Conservation (phyloP, 2,329 filamentous ascomycete genomes). For the Fusarium sp. region DNA sequence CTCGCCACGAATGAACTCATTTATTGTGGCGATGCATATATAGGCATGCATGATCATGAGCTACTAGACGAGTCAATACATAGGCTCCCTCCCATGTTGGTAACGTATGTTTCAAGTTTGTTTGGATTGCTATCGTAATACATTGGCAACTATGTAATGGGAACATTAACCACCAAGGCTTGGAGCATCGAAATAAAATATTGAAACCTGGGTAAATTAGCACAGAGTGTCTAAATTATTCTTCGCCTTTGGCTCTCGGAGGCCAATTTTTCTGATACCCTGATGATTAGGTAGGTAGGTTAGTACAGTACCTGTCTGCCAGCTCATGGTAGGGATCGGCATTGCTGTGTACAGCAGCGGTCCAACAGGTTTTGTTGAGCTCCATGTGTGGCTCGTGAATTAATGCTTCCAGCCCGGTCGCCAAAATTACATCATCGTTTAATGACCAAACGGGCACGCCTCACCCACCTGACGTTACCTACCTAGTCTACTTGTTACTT, state of each 20-base stretch:
- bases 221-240: not conserved
- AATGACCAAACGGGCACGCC: slow-evolving; percentile 29
- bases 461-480: slow-evolving; percentile 23
- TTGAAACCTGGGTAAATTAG: not conserved
- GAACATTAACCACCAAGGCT: not conserved
- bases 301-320: not conserved
- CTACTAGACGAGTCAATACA: not conserved
- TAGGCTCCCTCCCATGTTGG: slow-evolving; percentile 20
- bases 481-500: not conserved
- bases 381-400: not conserved
- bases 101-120: slow-evolving; percentile 28
- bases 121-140: slow-evolving; percentile 23
- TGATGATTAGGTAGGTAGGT: not conserved
- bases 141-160: not conserved
- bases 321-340: slow-evolving; percentile 32
- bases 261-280: not conserved
- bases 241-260: not conserved
- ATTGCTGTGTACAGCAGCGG: slow-evolving; percentile 7
- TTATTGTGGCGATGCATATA: slow-evolving; percentile 37
- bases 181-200: not conserved
- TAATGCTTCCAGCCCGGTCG: slow-evolving; percentile 20
- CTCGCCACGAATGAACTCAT: slow-evolving; percentile 23
- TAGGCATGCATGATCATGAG: not conserved
- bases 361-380: slow-evolving; percentile 28
- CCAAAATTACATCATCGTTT: slow-evolving; percentile 46